Evolutionary conservation across 768 basidiomycete species (phyloP), one percentile per base, ranked within the genome.

Genomic region (Rhodotorula babjevae): DNA sequence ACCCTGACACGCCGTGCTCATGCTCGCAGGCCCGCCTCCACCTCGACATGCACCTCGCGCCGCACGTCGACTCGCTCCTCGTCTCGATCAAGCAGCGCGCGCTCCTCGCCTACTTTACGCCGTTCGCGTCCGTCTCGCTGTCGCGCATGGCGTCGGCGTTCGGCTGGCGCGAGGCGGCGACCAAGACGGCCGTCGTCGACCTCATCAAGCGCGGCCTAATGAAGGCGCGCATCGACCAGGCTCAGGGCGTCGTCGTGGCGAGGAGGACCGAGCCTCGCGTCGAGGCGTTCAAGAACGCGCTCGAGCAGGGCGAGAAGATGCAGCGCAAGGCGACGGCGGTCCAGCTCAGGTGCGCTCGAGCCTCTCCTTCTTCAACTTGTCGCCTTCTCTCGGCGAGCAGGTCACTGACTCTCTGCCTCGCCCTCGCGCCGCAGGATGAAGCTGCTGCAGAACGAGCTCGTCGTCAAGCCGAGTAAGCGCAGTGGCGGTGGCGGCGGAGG

Each of bases 81-180:
- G 84, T 84, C 77, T 83, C 87, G 44, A 89, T 97, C 81, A 87
- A 87, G 53, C 87, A 89, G 75, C 87, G 87, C 70, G 89, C 92
- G 0, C 84, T 97, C 61, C 83, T 87, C n/a, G 86, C 92, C 61
- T 97, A 94, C 82, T 93, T 96, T 84, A 86, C 88, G 76, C 94
- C 94, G 0, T 98, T 93, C 81, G 85, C 89, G 40, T 87, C 90
- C 16, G 91, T 96, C 79, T 85, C 87, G 56, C 85, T 97, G 42
- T 87, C 89, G 56, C 86, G 89, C 49, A 94, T 96, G 91, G 88
- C 89, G 50, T 80, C 82, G 5, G 92, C 93, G 18, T 95, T 97
- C 78, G 93, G 93, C 6, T 89, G 90, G 87, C 84, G 84, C 0
- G 82, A 90, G 14, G 86, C 87, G 7, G 86, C 89, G 71, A 87